Evolutionary conservation across 768 basidiomycete species (phyloP).

Genomic region (Suillus decipiens): DNA sequence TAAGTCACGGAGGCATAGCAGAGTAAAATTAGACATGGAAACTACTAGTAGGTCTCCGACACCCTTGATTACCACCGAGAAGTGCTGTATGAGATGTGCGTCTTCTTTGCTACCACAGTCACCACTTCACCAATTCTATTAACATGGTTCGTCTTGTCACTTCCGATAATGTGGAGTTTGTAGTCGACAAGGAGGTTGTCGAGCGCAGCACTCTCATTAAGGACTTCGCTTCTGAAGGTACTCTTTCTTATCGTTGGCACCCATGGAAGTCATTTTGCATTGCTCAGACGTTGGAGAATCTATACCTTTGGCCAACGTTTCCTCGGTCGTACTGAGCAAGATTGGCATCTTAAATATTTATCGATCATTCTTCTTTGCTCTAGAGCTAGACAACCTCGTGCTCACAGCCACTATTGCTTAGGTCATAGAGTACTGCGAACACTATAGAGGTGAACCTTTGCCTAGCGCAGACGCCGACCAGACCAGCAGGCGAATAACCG

Average conservation of each 20-base stretch:
- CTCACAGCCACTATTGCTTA: slow-evolving; percentile 31
- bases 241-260: slow-evolving; percentile 7
- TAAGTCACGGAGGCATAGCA: too few relatives aligned
- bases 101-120: not conserved
- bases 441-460: slow-evolving; percentile 96
- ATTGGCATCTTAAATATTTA: slow-evolving; percentile 37
- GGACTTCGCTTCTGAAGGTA: slow-evolving; percentile 96
- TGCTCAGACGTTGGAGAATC: slow-evolving; percentile 87
- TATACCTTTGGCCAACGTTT: slow-evolving; percentile 93
- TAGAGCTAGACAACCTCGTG: too few relatives aligned
- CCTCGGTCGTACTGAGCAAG: slow-evolving; percentile 87
- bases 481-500: slow-evolving; percentile 38
- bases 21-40: too few relatives aligned
- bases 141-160: slow-evolving; percentile 86
- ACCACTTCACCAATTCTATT: slow-evolving; percentile 1
- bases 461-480: slow-evolving; percentile 81
- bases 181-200: slow-evolving; percentile 91
- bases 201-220: slow-evolving; percentile 96
- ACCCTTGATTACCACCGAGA: too few relatives aligned
- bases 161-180: slow-evolving; percentile 94
- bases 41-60: too few relatives aligned
- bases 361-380: not conserved
- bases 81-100: too few relatives aligned
- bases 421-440: slow-evolving; percentile 99
- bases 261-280: slow-evolving; percentile 5